Base-by-base conservation (phyloP, 2,329 filamentous ascomycete species). In the Metarhizium guizhouense region DNA sequence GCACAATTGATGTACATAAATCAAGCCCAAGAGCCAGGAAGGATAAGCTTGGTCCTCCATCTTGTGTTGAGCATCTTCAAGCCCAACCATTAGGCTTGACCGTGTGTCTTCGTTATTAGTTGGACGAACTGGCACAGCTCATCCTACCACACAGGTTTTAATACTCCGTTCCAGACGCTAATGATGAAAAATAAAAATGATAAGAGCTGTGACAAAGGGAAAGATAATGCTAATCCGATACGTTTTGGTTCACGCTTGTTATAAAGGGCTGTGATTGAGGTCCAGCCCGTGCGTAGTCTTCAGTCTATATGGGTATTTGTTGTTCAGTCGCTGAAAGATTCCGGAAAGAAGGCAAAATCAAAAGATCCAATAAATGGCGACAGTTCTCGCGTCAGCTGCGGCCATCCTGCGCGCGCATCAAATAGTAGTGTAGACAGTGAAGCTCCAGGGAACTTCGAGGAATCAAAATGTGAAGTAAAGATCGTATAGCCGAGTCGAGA, bases 301-400 rank as follows among this genome's bases (percentile, higher is more conserved):
- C 63, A 65, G 64, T 71, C 69, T 71, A 71, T 70, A 66, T 49
- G 58, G 69, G 68, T 71, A 70, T 71, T 70, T 66, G 62, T 65
- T 69, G 66, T 64, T 64, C 62, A 54, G 61, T 56, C 60, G 61
- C 65, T 60, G 64, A 60, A 56, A 45, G 47, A 54, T 49, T 49
- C 30, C 49, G 51, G 54, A 47, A 49, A 57, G 59, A 52, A 51
- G 48, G 47, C 36, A 36, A n/a, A 38, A 52, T 50, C 43, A 52
- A 57, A 54, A 57, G 40, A 51, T 47, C 40, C 32, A 51, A 57
- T n/a, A 32, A 56, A 45, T 52, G 56, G 60, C 47, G 52, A 65
- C 57, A 53, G 61, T 58, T 60, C 58, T 59, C 29, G 13, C 64
- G 57, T 58, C 55, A 43, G 59, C 14, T 58, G 58, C 36, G 36